A percentile compares a stretch with the other conserved stretches of the same genome.
Conservation (phyloP, 306 rosid genomes). For the Rosa chinensis region DNA sequence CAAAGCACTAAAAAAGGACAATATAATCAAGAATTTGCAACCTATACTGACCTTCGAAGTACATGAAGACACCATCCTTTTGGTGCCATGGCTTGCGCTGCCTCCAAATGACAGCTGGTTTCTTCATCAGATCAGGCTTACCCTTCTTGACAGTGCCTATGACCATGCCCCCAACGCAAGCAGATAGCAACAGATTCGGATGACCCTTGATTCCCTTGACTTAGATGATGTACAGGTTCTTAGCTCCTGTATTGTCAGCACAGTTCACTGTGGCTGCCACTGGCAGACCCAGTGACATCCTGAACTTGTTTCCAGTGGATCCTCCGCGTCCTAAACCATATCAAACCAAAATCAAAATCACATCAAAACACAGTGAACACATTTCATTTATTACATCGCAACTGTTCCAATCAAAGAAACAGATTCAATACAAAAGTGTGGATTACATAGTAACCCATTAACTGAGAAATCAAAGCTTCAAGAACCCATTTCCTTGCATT, state of each 20-base stretch:
- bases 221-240: constrained; percentile 43
- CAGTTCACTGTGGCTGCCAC: constrained; percentile 70
- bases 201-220: constrained; percentile 61
- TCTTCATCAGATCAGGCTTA: constrained; percentile 65
- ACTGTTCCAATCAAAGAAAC: too few relatives aligned
- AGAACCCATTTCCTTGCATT: too few relatives aligned
- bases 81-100: constrained; percentile 66
- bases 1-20: not conserved
- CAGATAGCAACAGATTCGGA: constrained; percentile 57
- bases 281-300: constrained; percentile 69
- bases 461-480: too few relatives aligned
- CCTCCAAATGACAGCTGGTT: constrained; percentile 63
- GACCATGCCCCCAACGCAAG: constrained; percentile 69
- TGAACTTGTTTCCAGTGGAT: constrained; percentile 61
- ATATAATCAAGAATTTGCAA: too few relatives aligned
- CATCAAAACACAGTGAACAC: too few relatives aligned
- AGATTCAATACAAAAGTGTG: too few relatives aligned
- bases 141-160: constrained; percentile 65
- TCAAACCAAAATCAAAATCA: constrained; percentile 9
- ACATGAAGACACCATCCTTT: constrained; percentile 69
- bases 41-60: constrained; percentile 48
- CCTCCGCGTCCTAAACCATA: constrained; percentile 57
- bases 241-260: constrained; percentile 51
- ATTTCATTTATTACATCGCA: too few relatives aligned
- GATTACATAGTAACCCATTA: too few relatives aligned